Evolutionary conservation across 495 filamentous ascomycete species (phyloP).

Genomic region (Talaromyces wortmannii): DNA sequence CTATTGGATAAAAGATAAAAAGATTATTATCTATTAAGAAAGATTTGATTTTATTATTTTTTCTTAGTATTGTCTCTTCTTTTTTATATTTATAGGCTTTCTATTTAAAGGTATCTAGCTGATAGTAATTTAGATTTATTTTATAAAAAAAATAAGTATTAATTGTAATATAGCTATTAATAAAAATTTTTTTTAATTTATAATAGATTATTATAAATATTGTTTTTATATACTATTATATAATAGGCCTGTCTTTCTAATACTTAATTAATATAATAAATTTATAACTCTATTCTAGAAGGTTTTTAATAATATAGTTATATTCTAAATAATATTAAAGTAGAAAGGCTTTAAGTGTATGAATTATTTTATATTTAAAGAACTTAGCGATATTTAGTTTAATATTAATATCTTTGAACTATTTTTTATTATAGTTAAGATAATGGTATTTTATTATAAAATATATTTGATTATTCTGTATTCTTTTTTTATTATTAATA

Average conservation of each 20-base stretch:
- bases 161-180: constrained; percentile 17
- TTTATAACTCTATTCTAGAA: constrained; percentile 9
- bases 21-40: no score
- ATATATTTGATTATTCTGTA: constrained; percentile 16
- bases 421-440: constrained; percentile 19
- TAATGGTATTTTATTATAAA: constrained; percentile 28
- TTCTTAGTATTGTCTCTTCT: no score
- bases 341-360: constrained; percentile 19
- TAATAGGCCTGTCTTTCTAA: no score
- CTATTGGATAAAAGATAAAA: no score
- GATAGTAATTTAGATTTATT: constrained; percentile 20
- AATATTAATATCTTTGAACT: constrained; percentile 14
- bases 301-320: constrained; percentile 9
- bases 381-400: constrained; percentile 20
- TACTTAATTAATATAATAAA: no score
- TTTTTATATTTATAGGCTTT: no score
- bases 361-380: constrained; percentile 16
- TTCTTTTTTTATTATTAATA: constrained; percentile 45
- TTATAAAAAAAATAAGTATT: constrained; percentile 16
- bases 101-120: no score
- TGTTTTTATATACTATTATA: constrained; percentile 14
- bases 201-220: constrained; percentile 20
- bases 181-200: constrained; percentile 14
- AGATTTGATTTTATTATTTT: no score
- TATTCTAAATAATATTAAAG: constrained; percentile 15